Evolutionary conservation across 108 stramenopile genomes (phyloP).

Genomic region (Aurantiochytrium sp.): DNA sequence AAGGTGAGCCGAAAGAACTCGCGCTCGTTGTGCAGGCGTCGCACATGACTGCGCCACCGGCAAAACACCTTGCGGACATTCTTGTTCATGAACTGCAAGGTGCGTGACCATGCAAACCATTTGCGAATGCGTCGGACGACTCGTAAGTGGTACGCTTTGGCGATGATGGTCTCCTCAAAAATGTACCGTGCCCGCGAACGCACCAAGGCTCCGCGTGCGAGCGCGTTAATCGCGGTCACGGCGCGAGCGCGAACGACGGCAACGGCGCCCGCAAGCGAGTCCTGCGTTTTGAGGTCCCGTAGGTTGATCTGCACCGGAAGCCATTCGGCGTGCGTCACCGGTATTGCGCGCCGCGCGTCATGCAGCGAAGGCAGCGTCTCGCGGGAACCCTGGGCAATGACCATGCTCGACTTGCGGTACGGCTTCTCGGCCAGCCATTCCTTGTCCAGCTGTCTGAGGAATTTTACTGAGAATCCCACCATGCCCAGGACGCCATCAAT

Average conservation of each 20-base stretch:
- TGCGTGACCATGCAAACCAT: neutral
- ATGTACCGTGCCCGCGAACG: neutral
- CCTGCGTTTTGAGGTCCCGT: neutral
- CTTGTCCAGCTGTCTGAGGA: neutral
- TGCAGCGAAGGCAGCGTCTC: neutral
- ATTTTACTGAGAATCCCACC: neutral
- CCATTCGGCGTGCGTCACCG: neutral
- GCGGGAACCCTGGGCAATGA: neutral
- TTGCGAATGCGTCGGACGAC: neutral
- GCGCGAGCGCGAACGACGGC: neutral
- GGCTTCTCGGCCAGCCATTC: neutral
- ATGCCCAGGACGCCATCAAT: neutral
- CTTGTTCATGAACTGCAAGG: neutral
- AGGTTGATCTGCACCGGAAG: neutral
- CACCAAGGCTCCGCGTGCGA: neutral
- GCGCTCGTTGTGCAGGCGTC: neutral
- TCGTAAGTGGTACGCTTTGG: neutral
- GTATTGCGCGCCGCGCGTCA: neutral
- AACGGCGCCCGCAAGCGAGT: neutral
- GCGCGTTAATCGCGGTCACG: neutral
- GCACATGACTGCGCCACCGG: slow-evolving; percentile 15
- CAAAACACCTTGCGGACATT: slow-evolving; percentile 1
- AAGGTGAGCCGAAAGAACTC: neutral
- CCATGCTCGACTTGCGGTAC: neutral
- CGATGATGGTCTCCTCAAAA: neutral